Evolutionary conservation across 441 rosid species (phyloP).

Genomic region (Brassica hybrid): DNA sequence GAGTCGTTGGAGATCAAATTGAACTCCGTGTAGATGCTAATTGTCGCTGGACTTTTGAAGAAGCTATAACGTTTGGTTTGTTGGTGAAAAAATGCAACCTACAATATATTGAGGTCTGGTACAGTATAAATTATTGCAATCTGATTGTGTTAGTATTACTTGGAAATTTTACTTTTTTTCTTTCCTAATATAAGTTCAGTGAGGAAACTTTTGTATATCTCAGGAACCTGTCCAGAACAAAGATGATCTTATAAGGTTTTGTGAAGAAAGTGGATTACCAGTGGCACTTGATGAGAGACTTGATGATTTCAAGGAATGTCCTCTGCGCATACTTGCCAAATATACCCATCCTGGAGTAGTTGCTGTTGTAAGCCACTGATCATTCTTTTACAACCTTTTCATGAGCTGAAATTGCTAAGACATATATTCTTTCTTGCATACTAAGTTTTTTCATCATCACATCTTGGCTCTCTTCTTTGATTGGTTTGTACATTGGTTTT

Average conservation of each 20-base stretch:
- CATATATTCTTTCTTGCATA: slow-evolving; percentile 14
- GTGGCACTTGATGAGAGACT: slow-evolving; percentile 95
- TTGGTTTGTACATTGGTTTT: background rate
- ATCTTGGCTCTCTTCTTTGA: slow-evolving; percentile 1
- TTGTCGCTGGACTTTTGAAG: slow-evolving; percentile 81
- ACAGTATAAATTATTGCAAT: slow-evolving; percentile 8
- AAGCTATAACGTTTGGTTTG: slow-evolving; percentile 73
- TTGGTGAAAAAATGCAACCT: slow-evolving; percentile 74
- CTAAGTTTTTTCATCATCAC: slow-evolving; percentile 4
- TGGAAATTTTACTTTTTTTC: slow-evolving; percentile 5
- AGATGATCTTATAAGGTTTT: slow-evolving; percentile 78
- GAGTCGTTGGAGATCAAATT: slow-evolving; percentile 64
- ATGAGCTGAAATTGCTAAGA: slow-evolving; percentile 25
- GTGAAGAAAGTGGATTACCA: slow-evolving; percentile 87
- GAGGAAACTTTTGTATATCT: slow-evolving; percentile 30
- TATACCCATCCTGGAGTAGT: slow-evolving; percentile 82
- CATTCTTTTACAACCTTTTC: slow-evolving; percentile 27
- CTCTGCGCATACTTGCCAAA: slow-evolving; percentile 60
- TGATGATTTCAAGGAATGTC: slow-evolving; percentile 57
- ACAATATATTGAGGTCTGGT: slow-evolving; percentile 86
- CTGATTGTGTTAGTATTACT: slow-evolving; percentile 16
- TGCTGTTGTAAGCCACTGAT: slow-evolving; percentile 74
- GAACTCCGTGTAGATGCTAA: slow-evolving; percentile 96
- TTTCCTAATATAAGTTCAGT: slow-evolving; percentile 24
- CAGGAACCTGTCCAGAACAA: slow-evolving; percentile 92